phyloP scores from a whole-genome alignment of 805 yeast species.

The Candida sonorensis region DNA sequence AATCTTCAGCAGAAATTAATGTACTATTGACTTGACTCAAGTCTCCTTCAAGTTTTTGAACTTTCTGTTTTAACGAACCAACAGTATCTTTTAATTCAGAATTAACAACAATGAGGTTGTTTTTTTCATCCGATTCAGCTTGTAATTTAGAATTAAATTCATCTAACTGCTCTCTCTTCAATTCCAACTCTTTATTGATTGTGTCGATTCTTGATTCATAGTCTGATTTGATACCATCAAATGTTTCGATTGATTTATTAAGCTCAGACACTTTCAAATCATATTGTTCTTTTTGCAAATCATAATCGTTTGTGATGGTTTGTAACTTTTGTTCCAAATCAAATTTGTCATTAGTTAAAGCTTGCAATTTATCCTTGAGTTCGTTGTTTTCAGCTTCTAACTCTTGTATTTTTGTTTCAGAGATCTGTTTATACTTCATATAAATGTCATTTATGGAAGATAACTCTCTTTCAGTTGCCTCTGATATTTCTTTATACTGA shows the following conservation, averaged over 20 bases:
- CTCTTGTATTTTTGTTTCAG: conserved; percentile 15
- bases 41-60: conserved; percentile 32
- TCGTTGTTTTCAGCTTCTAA: conserved; percentile 8
- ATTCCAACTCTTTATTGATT: conserved; percentile 26
- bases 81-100: conserved; percentile 13
- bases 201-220: conserved; percentile 26
- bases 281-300: conserved; percentile 5
- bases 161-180: conserved; percentile 16
- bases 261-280: conserved; percentile 18
- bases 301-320: conserved; percentile 7
- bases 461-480: conserved; percentile 62
- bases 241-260: conserved; percentile 16
- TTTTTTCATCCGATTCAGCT: conserved; percentile 21
- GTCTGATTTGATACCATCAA: conserved; percentile 20
- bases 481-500: conserved; percentile 58
- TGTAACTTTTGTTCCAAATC: conserved; percentile 10
- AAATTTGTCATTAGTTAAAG: conserved; percentile 8
- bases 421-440: conserved; percentile 35
- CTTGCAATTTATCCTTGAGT: conserved; percentile 7
- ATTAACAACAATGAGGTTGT: conserved; percentile 21
- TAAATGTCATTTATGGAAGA: conserved; percentile 46
- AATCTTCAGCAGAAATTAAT: conserved; percentile 31
- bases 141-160: conserved; percentile 16
- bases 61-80: conserved; percentile 13
- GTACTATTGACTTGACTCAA: conserved; percentile 28